Conservation (phyloP, 495 filamentous ascomycete species). For the Neurospora sp. region DNA sequence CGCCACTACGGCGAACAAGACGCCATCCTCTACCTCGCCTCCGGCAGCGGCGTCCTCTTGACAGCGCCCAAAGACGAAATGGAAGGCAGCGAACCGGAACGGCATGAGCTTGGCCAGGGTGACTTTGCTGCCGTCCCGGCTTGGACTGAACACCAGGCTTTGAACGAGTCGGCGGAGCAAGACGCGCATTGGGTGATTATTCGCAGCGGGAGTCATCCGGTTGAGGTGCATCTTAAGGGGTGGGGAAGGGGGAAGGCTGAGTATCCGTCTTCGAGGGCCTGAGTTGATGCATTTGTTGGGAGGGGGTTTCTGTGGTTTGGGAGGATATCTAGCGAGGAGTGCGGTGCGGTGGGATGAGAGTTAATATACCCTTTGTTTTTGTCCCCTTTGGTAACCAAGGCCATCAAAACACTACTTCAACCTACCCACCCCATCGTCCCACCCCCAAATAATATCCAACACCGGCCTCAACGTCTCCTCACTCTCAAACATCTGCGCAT, state of each 20-base stretch:
- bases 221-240: constrained; percentile 47
- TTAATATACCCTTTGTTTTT: neutral
- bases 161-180: constrained; percentile 49
- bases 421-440: neutral
- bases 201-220: constrained; percentile 45
- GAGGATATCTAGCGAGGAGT: neutral
- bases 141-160: constrained; percentile 54
- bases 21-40: constrained; percentile 35
- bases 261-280: neutral
- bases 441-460: constrained; percentile 25
- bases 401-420: constrained; percentile 25
- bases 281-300: neutral
- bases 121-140: constrained; percentile 58
- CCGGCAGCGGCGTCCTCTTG: constrained; percentile 31
- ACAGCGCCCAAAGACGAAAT: constrained; percentile 22
- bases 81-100: constrained; percentile 28
- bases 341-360: neutral
- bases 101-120: constrained; percentile 44
- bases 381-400: neutral
- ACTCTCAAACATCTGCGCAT: constrained; percentile 58
- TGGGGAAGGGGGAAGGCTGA: constrained; percentile 40
- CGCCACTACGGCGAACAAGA: constrained; percentile 43
- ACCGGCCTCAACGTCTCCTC: constrained; percentile 29
- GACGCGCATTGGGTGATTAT: constrained; percentile 52
- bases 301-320: neutral